Evolutionary conservation across 352 stramenopile species (phyloP).

Genomic region (Phytophthora gonapodyides): DNA sequence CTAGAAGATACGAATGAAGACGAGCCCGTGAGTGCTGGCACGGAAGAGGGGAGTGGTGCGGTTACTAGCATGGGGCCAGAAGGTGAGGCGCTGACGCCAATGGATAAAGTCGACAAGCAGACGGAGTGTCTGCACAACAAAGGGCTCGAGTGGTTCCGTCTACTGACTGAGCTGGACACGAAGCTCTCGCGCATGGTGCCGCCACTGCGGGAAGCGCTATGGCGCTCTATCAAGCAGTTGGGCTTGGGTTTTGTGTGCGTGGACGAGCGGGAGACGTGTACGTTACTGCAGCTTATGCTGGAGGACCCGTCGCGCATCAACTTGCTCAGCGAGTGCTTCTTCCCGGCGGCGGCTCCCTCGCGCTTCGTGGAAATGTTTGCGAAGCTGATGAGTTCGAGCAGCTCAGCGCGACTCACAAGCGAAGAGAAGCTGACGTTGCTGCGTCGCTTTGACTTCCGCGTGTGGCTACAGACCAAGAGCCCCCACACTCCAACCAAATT

Average conservation of each 20-base stretch:
- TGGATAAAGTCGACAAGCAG: slow-evolving; percentile 41
- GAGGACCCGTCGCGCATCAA: slow-evolving; percentile 83
- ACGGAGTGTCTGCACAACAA: slow-evolving; percentile 67
- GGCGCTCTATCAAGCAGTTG: slow-evolving; percentile 83
- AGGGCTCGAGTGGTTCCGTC: slow-evolving; percentile 82
- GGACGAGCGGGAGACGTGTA: slow-evolving; percentile 83
- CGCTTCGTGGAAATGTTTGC: slow-evolving; percentile 90
- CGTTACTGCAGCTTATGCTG: slow-evolving; percentile 82
- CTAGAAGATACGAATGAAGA: slow-evolving; percentile 2
- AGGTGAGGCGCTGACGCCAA: slow-evolving; percentile 10
- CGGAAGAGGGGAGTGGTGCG: slow-evolving; percentile 24
- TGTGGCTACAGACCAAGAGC: slow-evolving; percentile 69
- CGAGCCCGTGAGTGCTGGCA: not conserved
- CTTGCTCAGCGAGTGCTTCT: slow-evolving; percentile 84
- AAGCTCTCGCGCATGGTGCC: slow-evolving; percentile 84
- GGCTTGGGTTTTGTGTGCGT: slow-evolving; percentile 80
- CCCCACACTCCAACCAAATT: slow-evolving; percentile 65
- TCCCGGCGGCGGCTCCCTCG: slow-evolving; percentile 64
- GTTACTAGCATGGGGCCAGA: not conserved
- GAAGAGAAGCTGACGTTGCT: slow-evolving; percentile 79
- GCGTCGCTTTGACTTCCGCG: slow-evolving; percentile 74
- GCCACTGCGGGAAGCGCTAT: slow-evolving; percentile 81
- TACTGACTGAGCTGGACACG: slow-evolving; percentile 79
- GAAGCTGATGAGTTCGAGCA: slow-evolving; percentile 79
- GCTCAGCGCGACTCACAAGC: slow-evolving; percentile 64